Evolutionary conservation across 169 alveolate genomes (phyloP).

Genomic region (Plasmodium yoelii): DNA sequence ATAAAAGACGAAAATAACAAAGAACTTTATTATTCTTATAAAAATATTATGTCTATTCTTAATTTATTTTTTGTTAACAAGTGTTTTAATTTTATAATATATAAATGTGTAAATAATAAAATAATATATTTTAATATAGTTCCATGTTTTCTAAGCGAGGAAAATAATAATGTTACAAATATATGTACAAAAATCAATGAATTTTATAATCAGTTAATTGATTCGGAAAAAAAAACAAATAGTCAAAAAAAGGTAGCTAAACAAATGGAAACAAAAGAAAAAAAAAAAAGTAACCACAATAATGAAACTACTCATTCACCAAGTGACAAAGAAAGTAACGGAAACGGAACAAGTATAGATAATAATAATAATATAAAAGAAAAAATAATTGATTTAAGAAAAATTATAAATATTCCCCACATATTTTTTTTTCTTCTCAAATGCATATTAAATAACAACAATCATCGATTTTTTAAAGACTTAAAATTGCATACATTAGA

Average conservation of each 20-base stretch:
- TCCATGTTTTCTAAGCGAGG: conserved; percentile 34
- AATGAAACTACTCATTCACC: neutral
- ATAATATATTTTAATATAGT: conserved; percentile 34
- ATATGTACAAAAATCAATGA: conserved; percentile 49
- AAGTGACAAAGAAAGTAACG: neutral
- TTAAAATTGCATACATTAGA: conserved; percentile 67
- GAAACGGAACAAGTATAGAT: neutral
- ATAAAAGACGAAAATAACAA: conserved; percentile 26
- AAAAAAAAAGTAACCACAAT: neutral
- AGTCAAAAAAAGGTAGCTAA: neutral
- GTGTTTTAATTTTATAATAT: conserved; percentile 53
- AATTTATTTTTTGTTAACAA: conserved; percentile 64
- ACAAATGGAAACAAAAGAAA: neutral
- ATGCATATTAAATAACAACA: conserved; percentile 8
- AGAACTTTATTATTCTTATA: conserved; percentile 36
- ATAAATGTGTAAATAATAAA: conserved; percentile 17
- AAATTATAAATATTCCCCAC: conserved; percentile 39
- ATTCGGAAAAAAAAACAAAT: neutral
- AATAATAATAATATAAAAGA: neutral
- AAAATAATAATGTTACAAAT: conserved; percentile 52
- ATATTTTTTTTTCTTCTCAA: conserved; percentile 60
- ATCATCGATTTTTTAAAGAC: conserved; percentile 23
- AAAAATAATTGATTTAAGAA: neutral
- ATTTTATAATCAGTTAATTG: conserved; percentile 8
- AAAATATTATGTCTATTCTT: conserved; percentile 51